Evolutionary conservation across 805 yeast species (phyloP).

Genomic region (Kodamaea jinghongensis): DNA sequence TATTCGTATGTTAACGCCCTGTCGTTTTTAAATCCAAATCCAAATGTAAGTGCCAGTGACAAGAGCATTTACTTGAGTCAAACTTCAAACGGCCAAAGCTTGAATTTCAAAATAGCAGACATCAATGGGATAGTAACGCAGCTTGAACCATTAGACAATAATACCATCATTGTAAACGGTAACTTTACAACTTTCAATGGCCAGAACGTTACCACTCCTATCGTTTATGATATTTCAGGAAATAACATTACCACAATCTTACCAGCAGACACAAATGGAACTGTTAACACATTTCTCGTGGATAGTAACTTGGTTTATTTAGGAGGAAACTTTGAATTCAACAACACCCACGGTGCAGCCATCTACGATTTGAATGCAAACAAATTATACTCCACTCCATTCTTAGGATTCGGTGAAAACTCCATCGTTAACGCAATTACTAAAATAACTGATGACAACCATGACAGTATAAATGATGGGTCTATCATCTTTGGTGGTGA

Average conservation of each 20-base stretch:
- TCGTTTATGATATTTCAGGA: constrained; percentile 33
- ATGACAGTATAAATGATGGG: constrained; percentile 18
- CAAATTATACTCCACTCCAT: constrained; percentile 51
- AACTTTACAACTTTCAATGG: constrained; percentile 34
- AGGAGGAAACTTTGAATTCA: constrained; percentile 73
- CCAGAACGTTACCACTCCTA: constrained; percentile 26
- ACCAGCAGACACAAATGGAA: constrained; percentile 22
- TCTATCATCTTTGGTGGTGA: constrained; percentile 77
- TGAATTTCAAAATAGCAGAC: constrained; percentile 23
- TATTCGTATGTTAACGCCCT: constrained; percentile 28
- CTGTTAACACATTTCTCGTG: constrained; percentile 35
- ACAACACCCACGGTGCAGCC: constrained; percentile 56
- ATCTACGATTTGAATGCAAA: constrained; percentile 53
- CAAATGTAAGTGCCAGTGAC: neutral
- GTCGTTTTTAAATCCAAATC: constrained; percentile 14
- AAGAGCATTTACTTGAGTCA: constrained; percentile 24
- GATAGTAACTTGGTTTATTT: constrained; percentile 55
- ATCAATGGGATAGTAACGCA: constrained; percentile 31
- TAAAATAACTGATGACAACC: constrained; percentile 33
- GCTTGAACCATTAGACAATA: constrained; percentile 23
- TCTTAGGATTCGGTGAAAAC: constrained; percentile 69
- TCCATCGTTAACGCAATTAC: constrained; percentile 63
- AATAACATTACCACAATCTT: constrained; percentile 23
- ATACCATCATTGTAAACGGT: constrained; percentile 34
- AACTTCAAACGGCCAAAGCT: constrained; percentile 13